phyloP scores from a whole-genome alignment of 139 green algal genomes.

The Yamagishiella unicocca region DNA sequence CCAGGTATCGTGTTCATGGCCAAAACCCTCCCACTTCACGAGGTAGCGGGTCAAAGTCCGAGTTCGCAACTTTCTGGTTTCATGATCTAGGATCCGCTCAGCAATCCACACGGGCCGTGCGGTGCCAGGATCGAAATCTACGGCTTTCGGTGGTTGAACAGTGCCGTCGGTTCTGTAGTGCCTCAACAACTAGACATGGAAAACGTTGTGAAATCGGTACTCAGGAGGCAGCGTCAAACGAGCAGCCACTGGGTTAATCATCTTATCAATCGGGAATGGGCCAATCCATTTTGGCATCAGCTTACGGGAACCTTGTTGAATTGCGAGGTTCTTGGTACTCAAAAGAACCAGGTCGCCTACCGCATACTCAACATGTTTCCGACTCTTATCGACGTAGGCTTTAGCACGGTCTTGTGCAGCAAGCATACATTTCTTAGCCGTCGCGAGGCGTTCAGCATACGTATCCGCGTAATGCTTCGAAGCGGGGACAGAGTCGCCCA shows the following conservation, averaged over 20 bases:
- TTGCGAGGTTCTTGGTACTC: neutral
- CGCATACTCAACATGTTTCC: neutral
- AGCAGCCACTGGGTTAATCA: neutral
- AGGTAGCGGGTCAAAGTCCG: neutral
- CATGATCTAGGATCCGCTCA: neutral
- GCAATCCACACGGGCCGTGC: neutral
- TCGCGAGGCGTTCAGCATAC: neutral
- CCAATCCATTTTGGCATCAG: slow-evolving; percentile 32
- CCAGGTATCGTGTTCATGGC: neutral
- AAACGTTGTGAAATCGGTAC: neutral
- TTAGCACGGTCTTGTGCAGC: neutral
- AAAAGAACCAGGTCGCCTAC: neutral
- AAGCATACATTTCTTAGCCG: neutral
- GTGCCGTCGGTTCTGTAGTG: neutral
- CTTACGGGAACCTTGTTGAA: neutral
- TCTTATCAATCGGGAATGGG: neutral
- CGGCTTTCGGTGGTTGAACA: neutral
- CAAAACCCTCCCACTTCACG: neutral
- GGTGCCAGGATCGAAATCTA: neutral
- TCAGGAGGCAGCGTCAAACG: neutral
- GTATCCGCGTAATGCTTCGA: neutral
- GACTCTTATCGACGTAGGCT: neutral
- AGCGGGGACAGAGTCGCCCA: neutral
- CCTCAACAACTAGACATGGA: neutral
- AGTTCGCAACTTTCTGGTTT: neutral